Evolutionary conservation across 352 stramenopile genomes (phyloP), one percentile per base, ranked within the genome.

Genomic region (Phytophthora brassicae): DNA sequence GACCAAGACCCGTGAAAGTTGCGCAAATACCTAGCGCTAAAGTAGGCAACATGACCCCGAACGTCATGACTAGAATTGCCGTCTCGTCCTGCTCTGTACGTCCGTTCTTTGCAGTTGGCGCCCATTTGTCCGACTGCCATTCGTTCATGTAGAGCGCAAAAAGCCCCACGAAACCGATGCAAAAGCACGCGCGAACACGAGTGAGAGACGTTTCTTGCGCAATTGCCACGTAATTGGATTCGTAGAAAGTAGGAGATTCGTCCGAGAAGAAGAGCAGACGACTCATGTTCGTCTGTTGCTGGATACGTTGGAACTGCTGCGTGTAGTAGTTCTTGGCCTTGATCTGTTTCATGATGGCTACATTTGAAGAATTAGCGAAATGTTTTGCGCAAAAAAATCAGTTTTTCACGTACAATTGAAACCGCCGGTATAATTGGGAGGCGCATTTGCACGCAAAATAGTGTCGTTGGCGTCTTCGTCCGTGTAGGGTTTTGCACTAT

Each of bases 271-370:
- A 85, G 19, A 92, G 69, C 20, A 74, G 65, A 20, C 72, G 72
- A 53, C 59, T 69, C 81, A 92, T 92, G 44, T 75, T 82, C 11
- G 82, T 89, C 51, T 90, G 84, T 60, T 85, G 68, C 68, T 92
- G 84, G 56, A 92, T 88, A 38, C 78, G 77, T 52, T 88, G 81
- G 69, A 92, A 92, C 66, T 92, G 84, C 46, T 82, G 49, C 45
- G 79, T 87, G 66, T 86, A 90, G 64, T 89, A 92, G 44, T 84
- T 79, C 54, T 90, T 89, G 50, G 77, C 80, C 49, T 84, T 84
- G 57, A 90, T 90, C 47, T 88, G 71, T 49, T 89, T 88, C 72
- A 92, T 88, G 53, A 89, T 92, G 45, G 86, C 77, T 85, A 49
- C 17, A 53, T 23, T 2, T 23, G 6, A 35, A 23, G 36, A 19